Evolutionary conservation across 2,329 filamentous ascomycete genomes (phyloP), one percentile per base, ranked within the genome.

Genomic region (Aspergillus fijiensis): DNA sequence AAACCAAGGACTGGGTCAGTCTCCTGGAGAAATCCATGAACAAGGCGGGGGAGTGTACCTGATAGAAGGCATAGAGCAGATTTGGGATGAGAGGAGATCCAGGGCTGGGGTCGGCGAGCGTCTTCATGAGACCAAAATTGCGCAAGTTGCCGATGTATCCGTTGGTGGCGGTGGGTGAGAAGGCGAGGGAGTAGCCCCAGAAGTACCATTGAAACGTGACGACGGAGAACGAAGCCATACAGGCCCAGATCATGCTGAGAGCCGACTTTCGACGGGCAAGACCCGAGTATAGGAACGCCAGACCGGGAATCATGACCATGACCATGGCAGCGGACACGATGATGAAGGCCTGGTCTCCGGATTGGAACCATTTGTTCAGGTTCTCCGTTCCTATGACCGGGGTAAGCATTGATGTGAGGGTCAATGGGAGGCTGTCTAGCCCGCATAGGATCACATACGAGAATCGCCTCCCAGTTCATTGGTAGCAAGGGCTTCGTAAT

Each of bases 151-250:
- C 95, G 72, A 99, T 98, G 80, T 90, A 98, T 56, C 91, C 89
- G 79, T 91, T 97, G 67, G 86, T 92, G 4, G 89, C 90, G 14
- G 87, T 87, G 49, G 85, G 83, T 72, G 90, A 95, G 79, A 98
- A 97, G 55, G 94, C 93, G 63, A 99, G 83, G 14, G 94, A 96
- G 78, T 96, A 99, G 42, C 95, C 95, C 94, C 95, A 98, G 77
- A 99, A 97, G 74, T 97, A 98, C 95, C 95, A 99, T 81, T 99
- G 95, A 82, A 99, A 97, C 59, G 91, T 89, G 75, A 97, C 84
- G 73, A 98, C 88, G 51, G 91, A 93, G 74, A 90, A 90, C 51
- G 92, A 95, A 76, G 90, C 94, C 91, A 99, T 96, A 80, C 90
- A 92, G 14, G 94, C 92, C 92, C 93, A 98, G 72, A 99, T 95